phyloP scores from a whole-genome alignment of 2,329 filamentous ascomycete species.

The Cytospora paraplurivora region DNA sequence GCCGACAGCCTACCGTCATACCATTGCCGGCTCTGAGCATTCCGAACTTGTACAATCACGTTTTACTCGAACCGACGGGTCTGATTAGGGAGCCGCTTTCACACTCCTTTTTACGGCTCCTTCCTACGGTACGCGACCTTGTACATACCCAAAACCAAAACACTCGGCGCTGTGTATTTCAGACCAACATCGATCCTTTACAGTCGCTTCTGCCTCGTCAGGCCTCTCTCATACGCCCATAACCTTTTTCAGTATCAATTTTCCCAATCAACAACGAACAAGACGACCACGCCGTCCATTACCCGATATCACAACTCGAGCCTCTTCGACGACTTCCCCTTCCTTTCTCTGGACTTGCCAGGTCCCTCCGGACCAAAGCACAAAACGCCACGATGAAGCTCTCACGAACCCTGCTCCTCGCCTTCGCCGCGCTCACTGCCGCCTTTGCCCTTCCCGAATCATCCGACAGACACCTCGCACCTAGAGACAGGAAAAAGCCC shows the following conservation, averaged over 20 bases:
- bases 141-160: too few species aligned
- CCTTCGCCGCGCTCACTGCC: slow-evolving; percentile 14
- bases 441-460: slow-evolving; percentile 16
- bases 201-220: too few species aligned
- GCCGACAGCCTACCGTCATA: not conserved
- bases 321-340: not conserved
- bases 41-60: not conserved
- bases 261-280: not conserved
- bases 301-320: too few species aligned
- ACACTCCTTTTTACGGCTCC: not conserved
- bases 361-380: not conserved
- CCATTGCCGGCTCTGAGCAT: not conserved
- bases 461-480: not conserved
- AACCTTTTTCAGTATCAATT: not conserved
- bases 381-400: slow-evolving; percentile 18
- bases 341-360: not conserved
- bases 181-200: too few species aligned
- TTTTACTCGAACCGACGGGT: too few species aligned
- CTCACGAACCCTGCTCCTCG: slow-evolving; percentile 16
- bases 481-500: not conserved
- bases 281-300: not conserved
- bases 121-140: too few species aligned
- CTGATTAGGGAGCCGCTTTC: too few species aligned
- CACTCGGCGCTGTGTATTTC: too few species aligned
- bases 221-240: too few species aligned